Base-by-base conservation (phyloP, 2,329 filamentous ascomycete genomes). In the Ascochyta rabiei region DNA sequence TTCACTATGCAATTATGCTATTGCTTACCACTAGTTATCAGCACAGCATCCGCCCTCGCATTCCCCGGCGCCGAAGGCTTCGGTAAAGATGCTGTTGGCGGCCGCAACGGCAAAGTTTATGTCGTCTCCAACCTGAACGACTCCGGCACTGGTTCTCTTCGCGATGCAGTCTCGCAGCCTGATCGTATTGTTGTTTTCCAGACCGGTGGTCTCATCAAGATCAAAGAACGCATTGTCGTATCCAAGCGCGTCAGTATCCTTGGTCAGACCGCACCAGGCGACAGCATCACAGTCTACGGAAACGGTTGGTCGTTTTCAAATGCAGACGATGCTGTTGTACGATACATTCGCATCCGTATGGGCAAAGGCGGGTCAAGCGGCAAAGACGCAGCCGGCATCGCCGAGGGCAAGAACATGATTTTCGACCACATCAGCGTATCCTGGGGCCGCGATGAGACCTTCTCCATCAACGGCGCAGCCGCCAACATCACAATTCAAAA, bases 381-480 rank as follows among this genome's bases (percentile, higher is more conserved):
- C 7, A 85, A 85, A 62, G 81, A 84, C 54, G 82, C 76, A 2
- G 76, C 84, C 37, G 79, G 76, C 16, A 83, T 85, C 51, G 82
- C 81, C 5, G 76, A 81, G 8, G 81, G 81, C 7, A 69, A 71
- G 28, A 81, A 79, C 57, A 82, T 85, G 74, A 84, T 85, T 40
- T 82, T 85, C 59, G 82, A 84, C 63, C 83, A 85, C 57, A 71
- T 83, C 28, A 80, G 77, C 18, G 78, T 81, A 15, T 77, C 79
- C 0, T 85, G 81, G 79, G 82, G 82, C n/a, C 80, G 80, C 10
- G 81, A 83, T 53, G 82, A 84, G 68, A 84, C 80, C 1, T 83
- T 82, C 59, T 79, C 76, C 12, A 83, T 84, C 62, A 81, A 72
- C 19, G 81, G 80, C 0, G 74, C 73, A 1, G 76, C 76, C 1